A percentile compares a stretch with the other conserved stretches of the same genome.
Conservation (phyloP, 148 eudicot genomes). For the Tetragonia tetragonoides region DNA sequence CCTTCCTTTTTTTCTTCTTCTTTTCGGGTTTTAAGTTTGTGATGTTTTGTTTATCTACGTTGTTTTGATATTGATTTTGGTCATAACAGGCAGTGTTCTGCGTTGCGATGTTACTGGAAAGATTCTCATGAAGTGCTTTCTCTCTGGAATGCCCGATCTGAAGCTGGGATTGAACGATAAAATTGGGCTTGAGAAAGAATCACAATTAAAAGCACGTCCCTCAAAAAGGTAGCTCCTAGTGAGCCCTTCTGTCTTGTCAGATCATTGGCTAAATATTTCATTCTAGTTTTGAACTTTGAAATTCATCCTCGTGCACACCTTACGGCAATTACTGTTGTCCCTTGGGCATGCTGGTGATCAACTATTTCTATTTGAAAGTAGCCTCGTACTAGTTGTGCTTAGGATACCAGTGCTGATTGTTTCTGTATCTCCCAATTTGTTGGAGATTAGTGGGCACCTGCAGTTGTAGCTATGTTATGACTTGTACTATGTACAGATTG, state of each 20-base stretch:
- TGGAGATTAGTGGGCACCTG: background rate
- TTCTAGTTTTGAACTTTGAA: background rate
- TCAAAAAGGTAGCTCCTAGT: conserved; percentile 64
- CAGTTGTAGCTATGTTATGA: background rate
- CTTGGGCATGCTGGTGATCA: background rate
- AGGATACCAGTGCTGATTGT: background rate
- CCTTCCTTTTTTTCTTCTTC: background rate
- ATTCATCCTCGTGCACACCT: background rate
- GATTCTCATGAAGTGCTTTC: conserved; percentile 97
- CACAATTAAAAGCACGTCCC: conserved; percentile 93
- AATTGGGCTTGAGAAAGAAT: conserved; percentile 99
- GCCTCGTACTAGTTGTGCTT: background rate
- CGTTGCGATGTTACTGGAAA: conserved; percentile 99
- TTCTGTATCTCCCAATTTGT: background rate
- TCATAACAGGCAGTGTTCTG: conserved; percentile 71
- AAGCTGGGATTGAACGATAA: conserved; percentile 98
- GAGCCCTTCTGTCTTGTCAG: background rate
- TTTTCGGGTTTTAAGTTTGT: conserved; percentile 6
- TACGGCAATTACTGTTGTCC: conserved; percentile 7
- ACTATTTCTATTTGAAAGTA: background rate
- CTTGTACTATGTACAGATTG: background rate
- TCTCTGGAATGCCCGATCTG: conserved; percentile 99
- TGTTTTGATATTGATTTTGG: conserved; percentile 19
- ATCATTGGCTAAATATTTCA: background rate
- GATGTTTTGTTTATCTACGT: background rate